Base-by-base conservation (phyloP, 1,139 yeast species). In the Suhomyces chickasaworum region DNA sequence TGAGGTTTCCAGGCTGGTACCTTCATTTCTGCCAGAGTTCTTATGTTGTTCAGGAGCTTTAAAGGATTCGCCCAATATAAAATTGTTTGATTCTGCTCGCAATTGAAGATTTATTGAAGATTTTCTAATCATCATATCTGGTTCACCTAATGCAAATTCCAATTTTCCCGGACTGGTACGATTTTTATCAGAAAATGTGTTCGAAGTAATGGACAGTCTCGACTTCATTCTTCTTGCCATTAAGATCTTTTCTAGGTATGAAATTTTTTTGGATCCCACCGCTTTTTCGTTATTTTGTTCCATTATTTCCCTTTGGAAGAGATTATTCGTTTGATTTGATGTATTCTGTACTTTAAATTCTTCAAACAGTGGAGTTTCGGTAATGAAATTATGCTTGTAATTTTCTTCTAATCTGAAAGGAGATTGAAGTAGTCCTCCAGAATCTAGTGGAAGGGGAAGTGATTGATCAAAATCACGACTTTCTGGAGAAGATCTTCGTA, bases 211-310 rank as follows among this genome's bases (percentile, higher is more conserved):
- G 9, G 25, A 15, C 18, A 10, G 43, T 25, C 39, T 22, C 13
- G 45, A 46, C 27, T 54, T 53, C 20, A 42, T 20, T 17, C 42
- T 45, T 31, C 58, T 43, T 4, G 56, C 56, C 44, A 50, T 47
- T 3, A 68, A 50, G 30, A 68, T 68, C 41, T 63, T 53, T 39
- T 71, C 75, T 31, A 71, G 57, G 47, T 70, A 71, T 0, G 76
- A 56, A 17, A 47, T 46, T n/a, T 48, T 22, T 39, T 46, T 51
- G 13, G 48, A 41, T n/a, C n/a, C n/a, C n/a, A n/a, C n/a, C n/a
- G n/a, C n/a, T 21, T 44, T 34, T 10, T 41, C 32, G 21, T 39
- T 16, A 2, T 17, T 22, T 12, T 23, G 18, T 1, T 12, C 10
- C 13, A 9, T 9, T 31, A 16, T 10, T 18, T 31, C 36, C 3